phyloP scores from a whole-genome alignment of 495 filamentous ascomycete species.

The Aeminium ludgeri region DNA sequence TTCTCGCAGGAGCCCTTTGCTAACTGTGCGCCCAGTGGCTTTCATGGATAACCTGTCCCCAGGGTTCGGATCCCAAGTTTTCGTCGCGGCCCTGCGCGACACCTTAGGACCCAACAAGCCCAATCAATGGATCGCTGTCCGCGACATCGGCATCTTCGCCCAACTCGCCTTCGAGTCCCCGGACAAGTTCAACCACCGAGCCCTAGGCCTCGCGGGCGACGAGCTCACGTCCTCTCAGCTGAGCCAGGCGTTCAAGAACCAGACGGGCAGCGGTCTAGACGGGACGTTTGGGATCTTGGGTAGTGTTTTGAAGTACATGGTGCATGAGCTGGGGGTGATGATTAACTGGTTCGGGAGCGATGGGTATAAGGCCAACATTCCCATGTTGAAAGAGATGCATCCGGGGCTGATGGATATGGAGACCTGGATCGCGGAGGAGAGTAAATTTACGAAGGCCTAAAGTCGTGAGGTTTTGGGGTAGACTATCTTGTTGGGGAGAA shows the following conservation, averaged over 20 bases:
- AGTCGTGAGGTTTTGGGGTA: too few relatives aligned
- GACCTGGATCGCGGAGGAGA: conserved; percentile 43
- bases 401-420: conserved; percentile 40
- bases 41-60: conserved; percentile 52
- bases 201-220: conserved; percentile 42
- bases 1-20: conserved; percentile 26
- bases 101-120: conserved; percentile 31
- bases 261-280: conserved; percentile 24
- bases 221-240: conserved; percentile 37
- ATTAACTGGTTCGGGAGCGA: conserved; percentile 45
- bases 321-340: conserved; percentile 43
- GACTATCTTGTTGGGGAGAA: too few relatives aligned
- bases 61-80: conserved; percentile 41
- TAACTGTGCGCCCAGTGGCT: conserved; percentile 44
- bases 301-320: conserved; percentile 24
- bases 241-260: conserved; percentile 32
- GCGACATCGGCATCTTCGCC: conserved; percentile 49
- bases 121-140: conserved; percentile 39
- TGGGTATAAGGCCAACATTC: conserved; percentile 45
- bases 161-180: conserved; percentile 41
- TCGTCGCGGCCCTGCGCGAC: conserved; percentile 35
- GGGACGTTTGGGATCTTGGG: conserved; percentile 21
- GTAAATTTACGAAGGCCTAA: too few relatives aligned
- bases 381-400: conserved; percentile 32
- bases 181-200: conserved; percentile 29